These are phyloP conservation scores for Fusarium caatingaense DNA, from an alignment of 2,329 filamentous ascomycete genomes.

Conservation along the genomic window DNA sequence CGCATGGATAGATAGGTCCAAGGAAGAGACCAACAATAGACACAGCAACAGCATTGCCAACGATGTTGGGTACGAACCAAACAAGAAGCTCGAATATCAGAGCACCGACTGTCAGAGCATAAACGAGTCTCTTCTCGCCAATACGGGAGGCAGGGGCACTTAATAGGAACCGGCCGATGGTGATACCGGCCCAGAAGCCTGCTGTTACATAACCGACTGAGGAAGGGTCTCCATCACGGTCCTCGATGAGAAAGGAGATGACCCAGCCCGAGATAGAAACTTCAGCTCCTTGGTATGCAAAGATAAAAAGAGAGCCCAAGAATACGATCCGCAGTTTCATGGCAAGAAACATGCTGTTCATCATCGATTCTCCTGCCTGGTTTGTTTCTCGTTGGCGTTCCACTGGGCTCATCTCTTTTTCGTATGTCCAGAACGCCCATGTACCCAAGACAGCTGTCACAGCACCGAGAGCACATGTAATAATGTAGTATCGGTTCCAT, in stretches of 20 bases:
- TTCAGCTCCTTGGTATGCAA: slow-evolving; percentile 87
- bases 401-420: slow-evolving; percentile 64
- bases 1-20: slow-evolving; percentile 83
- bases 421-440: slow-evolving; percentile 78
- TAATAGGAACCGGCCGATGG: slow-evolving; percentile 78
- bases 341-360: slow-evolving; percentile 60
- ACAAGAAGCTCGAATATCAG: slow-evolving; percentile 78
- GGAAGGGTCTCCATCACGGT: slow-evolving; percentile 75
- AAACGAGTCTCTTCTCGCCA: slow-evolving; percentile 78
- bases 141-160: slow-evolving; percentile 73
- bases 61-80: slow-evolving; percentile 81
- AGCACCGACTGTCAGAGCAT: slow-evolving; percentile 69
- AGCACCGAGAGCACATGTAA: slow-evolving; percentile 69
- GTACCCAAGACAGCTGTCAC: slow-evolving; percentile 67
- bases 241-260: slow-evolving; percentile 83
- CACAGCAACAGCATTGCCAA: slow-evolving; percentile 75
- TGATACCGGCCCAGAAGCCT: slow-evolving; percentile 79
- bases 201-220: slow-evolving; percentile 84
- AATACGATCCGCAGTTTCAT: slow-evolving; percentile 70
- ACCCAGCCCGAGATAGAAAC: slow-evolving; percentile 89
- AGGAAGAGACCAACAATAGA: slow-evolving; percentile 79
- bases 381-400: slow-evolving; percentile 49
- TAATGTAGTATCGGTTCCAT: slow-evolving; percentile 80
- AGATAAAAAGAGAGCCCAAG: slow-evolving; percentile 83
- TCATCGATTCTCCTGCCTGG: slow-evolving; percentile 41